Evolutionary conservation across 2,329 filamentous ascomycete species (phyloP), one percentile per base, ranked within the genome.

Genomic region (Xylariaceae sp.): DNA sequence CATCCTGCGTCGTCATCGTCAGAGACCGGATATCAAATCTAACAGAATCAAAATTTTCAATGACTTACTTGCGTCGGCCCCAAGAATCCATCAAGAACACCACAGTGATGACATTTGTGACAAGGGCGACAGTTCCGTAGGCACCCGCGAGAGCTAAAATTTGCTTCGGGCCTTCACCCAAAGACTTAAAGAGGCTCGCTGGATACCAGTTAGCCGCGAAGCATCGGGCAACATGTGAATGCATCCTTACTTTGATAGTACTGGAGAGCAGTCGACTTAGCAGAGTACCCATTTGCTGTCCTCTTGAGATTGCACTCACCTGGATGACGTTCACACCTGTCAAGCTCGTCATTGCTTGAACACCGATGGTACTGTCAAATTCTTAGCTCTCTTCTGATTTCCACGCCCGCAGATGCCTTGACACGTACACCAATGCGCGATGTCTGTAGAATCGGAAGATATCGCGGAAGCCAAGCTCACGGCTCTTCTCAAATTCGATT

Each of bases 271-370:
- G 22, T 14, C 6, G 33, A 35, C 14, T 41, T 32, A 4, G 22
- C 16, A 25, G 25, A 37, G 22, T 23, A 17, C 22, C 36, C 19
- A 3, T 34, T 16, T 42, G 5, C 25, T n/a, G 22, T n/a, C 14
- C 23, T 33, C 19, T 25, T 22, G 10, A 14, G 16, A 4, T 7
- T 14, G 21, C 6, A 14, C 43, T 47, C 32, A 43, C 47, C 39
- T 65, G 76, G 29, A 80, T 79, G 1, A 79, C 76, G 54, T 80
- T 80, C 29, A 79, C 73, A 10, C 77, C 77, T 1, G 77, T 80
- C 32, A 79, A 55, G 51, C 68, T 72, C 0, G 76, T 80, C 72
- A 80, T 76, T 3, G 75, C 78, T 60, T 80, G 76, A 2, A 79
- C 77, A 2, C 72, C 71, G 54, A 80, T 74, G 1, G 72, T 74